Conservation (phyloP, 164 flowering plant genomes). For the Chloranthus sessilifolius region DNA sequence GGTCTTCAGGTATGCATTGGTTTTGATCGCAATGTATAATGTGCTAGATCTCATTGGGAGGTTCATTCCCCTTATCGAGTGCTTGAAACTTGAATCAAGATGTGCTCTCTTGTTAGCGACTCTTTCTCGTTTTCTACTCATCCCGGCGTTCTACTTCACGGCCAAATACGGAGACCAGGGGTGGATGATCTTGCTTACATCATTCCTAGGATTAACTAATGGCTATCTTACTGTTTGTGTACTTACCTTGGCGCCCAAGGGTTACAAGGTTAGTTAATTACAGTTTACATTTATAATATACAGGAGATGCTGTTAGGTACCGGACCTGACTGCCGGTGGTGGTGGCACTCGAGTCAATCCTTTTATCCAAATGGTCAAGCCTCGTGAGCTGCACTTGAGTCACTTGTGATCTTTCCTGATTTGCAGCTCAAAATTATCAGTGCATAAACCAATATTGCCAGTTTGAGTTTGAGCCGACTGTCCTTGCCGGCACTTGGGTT, state of each 20-base stretch:
- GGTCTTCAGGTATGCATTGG: slow-evolving; percentile 62
- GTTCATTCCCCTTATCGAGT: slow-evolving; percentile 49
- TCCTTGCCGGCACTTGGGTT: too few species aligned
- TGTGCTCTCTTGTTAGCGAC: slow-evolving; percentile 33
- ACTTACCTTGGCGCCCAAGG: slow-evolving; percentile 64
- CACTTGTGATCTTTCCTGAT: too few species aligned
- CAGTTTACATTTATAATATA: too few species aligned
- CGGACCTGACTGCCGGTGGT: too few species aligned
- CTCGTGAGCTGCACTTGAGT: too few species aligned
- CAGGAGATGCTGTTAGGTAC: too few species aligned
- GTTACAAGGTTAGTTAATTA: slow-evolving; percentile 59
- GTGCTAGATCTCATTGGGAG: slow-evolving; percentile 65
- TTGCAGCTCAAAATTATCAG: too few species aligned
- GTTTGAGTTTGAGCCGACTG: too few species aligned
- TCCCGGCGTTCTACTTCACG: slow-evolving; percentile 80
- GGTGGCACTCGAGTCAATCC: too few species aligned
- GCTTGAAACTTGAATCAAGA: slow-evolving; percentile 42
- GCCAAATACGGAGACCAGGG: slow-evolving; percentile 74
- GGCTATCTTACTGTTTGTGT: slow-evolving; percentile 77
- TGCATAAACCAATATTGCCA: too few species aligned
- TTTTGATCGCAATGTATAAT: slow-evolving; percentile 67
- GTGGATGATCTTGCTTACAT: slow-evolving; percentile 72
- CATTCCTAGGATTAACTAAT: slow-evolving; percentile 54
- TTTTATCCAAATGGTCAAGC: too few species aligned
- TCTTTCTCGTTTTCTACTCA: slow-evolving; percentile 47